Base-by-base conservation (phyloP, 163 green algal species). In the Scenedesmus sp. region DNA sequence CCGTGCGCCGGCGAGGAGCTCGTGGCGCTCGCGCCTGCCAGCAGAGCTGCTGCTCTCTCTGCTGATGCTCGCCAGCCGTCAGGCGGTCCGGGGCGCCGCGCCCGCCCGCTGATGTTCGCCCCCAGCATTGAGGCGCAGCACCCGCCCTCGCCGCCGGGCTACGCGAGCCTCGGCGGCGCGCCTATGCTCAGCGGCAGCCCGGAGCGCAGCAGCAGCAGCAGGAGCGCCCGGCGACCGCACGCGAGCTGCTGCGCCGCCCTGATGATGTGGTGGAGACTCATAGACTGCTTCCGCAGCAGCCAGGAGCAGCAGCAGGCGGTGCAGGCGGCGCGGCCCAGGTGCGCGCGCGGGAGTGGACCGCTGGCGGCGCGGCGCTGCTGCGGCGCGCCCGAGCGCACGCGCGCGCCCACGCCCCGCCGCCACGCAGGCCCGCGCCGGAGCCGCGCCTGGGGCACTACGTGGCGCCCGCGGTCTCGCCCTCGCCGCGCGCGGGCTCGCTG, bases 271-370 rank as follows among this genome's bases (percentile, higher is more conserved):
- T 81, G 73, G 73, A 81, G 48, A 28, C 50, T 81, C 7, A 67
- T 81, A 34, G 63, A 81, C 56, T 81, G 73, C 39, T 81, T 81
- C 28, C 47, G 71, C 45, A 71, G 71, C 33, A 64, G 67, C 13
- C 28, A 48, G 31, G 36, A 71, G 26, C 70, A 65, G 33, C 58
- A 72, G 33, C 71, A 72, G 33, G 20, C 51, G 24, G 53, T 60
- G 53, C 53, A n/a, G 24, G 24, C n/a, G 53, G 22, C 22, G n/a
- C 58, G 51, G 15, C 34, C 56, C 24, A 72, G 57, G 56, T 79
- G 36, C 7, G 26, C 57, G 3, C 56, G 24, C n/a, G 45, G 63
- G 20, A 42, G 33, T 24, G 33, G 29, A 72, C 33, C 63, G n/a
- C n/a, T n/a, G n/a, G n/a, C n/a, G n/a, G n/a, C n/a, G n/a, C n/a